These are phyloP conservation scores for Quaeritorhiza haematococci DNA, from an alignment of 371 early-diverging fungal species.

Conservation along the genomic window DNA sequence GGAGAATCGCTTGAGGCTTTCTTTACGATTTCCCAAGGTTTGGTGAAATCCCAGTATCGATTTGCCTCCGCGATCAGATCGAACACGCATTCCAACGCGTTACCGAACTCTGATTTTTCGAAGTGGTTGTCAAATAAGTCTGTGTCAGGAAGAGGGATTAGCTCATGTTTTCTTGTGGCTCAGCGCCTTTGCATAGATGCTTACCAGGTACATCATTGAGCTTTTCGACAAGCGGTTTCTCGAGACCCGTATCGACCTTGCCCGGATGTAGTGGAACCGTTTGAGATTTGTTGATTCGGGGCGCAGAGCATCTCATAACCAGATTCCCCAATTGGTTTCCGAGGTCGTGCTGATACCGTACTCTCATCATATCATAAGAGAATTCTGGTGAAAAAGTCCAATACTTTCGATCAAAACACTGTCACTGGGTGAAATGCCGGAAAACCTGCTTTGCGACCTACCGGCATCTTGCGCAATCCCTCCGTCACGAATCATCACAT, in stretches of 20 bases:
- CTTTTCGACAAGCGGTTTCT: constrained; percentile 32
- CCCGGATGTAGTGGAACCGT: too few species aligned
- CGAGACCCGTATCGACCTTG: constrained; percentile 27
- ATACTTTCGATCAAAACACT: not conserved
- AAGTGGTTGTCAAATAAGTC: constrained; percentile 29
- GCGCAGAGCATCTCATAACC: constrained; percentile 57
- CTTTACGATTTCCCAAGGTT: too few species aligned
- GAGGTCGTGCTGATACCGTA: constrained; percentile 72
- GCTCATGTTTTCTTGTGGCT: too few species aligned
- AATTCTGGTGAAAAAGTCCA: constrained; percentile 51
- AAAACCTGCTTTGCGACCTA: constrained; percentile 11
- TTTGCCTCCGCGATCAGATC: constrained; percentile 62
- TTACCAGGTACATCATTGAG: constrained; percentile 44
- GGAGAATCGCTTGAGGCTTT: constrained; percentile 46
- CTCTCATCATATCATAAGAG: constrained; percentile 56
- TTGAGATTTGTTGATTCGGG: constrained; percentile 58
- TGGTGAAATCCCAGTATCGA: constrained; percentile 58
- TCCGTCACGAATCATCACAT: constrained; percentile 85
- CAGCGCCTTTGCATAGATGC: constrained; percentile 15
- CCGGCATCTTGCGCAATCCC: constrained; percentile 78
- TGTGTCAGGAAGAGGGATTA: too few species aligned
- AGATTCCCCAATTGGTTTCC: constrained; percentile 87
- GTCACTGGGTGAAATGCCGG: not conserved
- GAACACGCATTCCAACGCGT: constrained; percentile 49
- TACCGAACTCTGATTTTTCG: constrained; percentile 44